Percentiles rank a stretch among this genome's conserved stretches.
These are phyloP conservation scores for Coniochaeta sp. DNA, from an alignment of 2,329 filamentous ascomycete species.

Conservation along the genomic window DNA sequence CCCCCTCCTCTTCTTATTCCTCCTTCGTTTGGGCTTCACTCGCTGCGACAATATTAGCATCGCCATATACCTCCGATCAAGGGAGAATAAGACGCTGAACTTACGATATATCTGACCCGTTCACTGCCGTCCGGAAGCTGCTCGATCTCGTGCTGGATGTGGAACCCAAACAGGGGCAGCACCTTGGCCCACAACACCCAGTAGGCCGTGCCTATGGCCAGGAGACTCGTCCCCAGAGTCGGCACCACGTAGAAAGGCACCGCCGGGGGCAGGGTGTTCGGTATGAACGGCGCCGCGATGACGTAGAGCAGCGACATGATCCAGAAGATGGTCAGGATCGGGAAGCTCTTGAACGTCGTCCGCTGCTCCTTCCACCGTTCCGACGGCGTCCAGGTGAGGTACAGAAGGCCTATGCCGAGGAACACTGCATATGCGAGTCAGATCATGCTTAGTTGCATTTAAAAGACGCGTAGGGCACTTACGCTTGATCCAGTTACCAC, in stretches of 20 bases:
- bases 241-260: slow-evolving; percentile 24
- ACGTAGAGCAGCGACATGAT: slow-evolving; percentile 18
- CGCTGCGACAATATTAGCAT: slow-evolving; percentile 7
- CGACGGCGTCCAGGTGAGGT: slow-evolving; percentile 19
- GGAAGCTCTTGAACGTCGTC: slow-evolving; percentile 19
- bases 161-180: slow-evolving; percentile 18
- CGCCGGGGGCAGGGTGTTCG: slow-evolving; percentile 10
- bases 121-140: slow-evolving; percentile 22
- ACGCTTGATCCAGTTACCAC: slow-evolving; percentile 24
- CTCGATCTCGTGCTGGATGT: slow-evolving; percentile 22
- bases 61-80: background rate
- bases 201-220: slow-evolving; percentile 17
- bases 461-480: background rate
- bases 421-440: slow-evolving; percentile 10
- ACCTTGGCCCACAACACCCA: slow-evolving; percentile 19
- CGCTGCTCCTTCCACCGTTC: slow-evolving; percentile 20
- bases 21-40: slow-evolving; percentile 15
- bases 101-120: slow-evolving; percentile 21
- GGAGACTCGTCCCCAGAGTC: slow-evolving; percentile 23
- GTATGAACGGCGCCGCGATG: slow-evolving; percentile 18
- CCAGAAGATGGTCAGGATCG: slow-evolving; percentile 21
- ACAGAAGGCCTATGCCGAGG: slow-evolving; percentile 18
- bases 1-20: slow-evolving; percentile 7
- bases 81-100: background rate
- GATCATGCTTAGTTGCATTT: background rate